These are phyloP conservation scores for Crithidia expoeki DNA, from an alignment of 208 protist species.

Conservation along the genomic window DNA sequence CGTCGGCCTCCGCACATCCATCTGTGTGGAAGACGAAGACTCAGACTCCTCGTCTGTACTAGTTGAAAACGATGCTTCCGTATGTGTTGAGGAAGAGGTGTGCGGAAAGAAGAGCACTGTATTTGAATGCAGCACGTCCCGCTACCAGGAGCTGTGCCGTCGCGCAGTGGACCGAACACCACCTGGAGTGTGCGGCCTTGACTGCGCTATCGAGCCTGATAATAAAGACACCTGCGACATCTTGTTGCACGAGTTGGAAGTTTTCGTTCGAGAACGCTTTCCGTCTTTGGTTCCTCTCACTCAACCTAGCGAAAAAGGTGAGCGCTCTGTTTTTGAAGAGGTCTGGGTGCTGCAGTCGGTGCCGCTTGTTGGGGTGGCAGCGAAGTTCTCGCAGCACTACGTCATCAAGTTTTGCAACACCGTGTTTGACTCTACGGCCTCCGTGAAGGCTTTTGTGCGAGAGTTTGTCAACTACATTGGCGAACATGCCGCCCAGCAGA, in stretches of 20 bases:
- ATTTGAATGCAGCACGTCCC: slow-evolving; percentile 17
- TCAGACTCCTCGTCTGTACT: slow-evolving; percentile 27
- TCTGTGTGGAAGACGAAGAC: slow-evolving; percentile 27
- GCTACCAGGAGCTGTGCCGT: slow-evolving; percentile 24
- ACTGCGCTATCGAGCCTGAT: slow-evolving; percentile 52
- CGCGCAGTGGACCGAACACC: slow-evolving; percentile 14
- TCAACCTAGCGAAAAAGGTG: not conserved
- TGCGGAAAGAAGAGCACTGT: not conserved
- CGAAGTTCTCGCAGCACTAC: slow-evolving; percentile 90
- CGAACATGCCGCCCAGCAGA: slow-evolving; percentile 6
- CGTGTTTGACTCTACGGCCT: slow-evolving; percentile 53
- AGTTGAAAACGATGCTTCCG: slow-evolving; percentile 12
- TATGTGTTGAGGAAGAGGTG: slow-evolving; percentile 15
- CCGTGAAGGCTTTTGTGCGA: slow-evolving; percentile 61
- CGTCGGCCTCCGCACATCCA: slow-evolving; percentile 22
- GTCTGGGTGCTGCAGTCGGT: slow-evolving; percentile 62
- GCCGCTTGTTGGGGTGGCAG: slow-evolving; percentile 12
- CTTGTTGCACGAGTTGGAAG: slow-evolving; percentile 48
- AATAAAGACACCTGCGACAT: slow-evolving; percentile 43
- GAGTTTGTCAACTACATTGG: slow-evolving; percentile 68
- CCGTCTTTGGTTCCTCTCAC: slow-evolving; percentile 28
- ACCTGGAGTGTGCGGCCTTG: slow-evolving; percentile 40
- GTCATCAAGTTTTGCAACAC: slow-evolving; percentile 58
- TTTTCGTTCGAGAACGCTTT: slow-evolving; percentile 45
- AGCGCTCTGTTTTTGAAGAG: slow-evolving; percentile 24